Base-by-base conservation (phyloP, 1,139 yeast species). In the Suhomyces maxii region DNA sequence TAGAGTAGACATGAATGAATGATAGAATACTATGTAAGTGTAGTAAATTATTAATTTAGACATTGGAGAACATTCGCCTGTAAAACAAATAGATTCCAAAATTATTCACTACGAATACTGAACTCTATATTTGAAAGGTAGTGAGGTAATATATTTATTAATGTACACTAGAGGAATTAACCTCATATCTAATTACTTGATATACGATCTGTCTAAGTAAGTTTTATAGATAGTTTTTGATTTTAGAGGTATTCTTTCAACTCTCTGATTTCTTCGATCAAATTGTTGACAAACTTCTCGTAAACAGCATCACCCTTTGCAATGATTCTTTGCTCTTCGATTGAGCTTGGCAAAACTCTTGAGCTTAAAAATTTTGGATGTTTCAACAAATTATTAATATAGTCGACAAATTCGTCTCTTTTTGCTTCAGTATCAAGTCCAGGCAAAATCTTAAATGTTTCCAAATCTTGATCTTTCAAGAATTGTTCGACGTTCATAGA, bases 331-430 rank as follows among this genome's bases (percentile, higher is more conserved):
- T 82, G 86, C 56, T 88, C 95, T 46, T 86, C 95, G 2, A 71
- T 47, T 4, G 83, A 77, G 11, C 86, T 77, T 2, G 91, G 81
- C 2, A 77, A 73, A 2, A 88, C 75, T 50, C 95, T 71, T 6
- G 95, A 80, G 6, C 87, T 79, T 51, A 91, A 69, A 53, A 83
- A 90, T 62, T 89, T 89, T 12, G 96, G 96, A 64, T 91, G 97
- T 37, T 91, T 84, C 51, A 89, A 72, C 44, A 90, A 73, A 56
- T 89, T 86, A 45, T 80, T 83, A 52, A 89, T 66, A 18, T 84
- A 78, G 42, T 76, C 80, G 14, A 73, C 68, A 53, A 89, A 76
- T 28, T 79, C 81, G 18, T 74, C 78, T 51, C 86, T 70, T 48
- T 82, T 85, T 23, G 74, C 69, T 37, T 71, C 76, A 1, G 79